Evolutionary conservation across 2,329 filamentous ascomycete genomes (phyloP), one percentile per base, ranked within the genome.

Genomic region (Cercospora brassicicola): DNA sequence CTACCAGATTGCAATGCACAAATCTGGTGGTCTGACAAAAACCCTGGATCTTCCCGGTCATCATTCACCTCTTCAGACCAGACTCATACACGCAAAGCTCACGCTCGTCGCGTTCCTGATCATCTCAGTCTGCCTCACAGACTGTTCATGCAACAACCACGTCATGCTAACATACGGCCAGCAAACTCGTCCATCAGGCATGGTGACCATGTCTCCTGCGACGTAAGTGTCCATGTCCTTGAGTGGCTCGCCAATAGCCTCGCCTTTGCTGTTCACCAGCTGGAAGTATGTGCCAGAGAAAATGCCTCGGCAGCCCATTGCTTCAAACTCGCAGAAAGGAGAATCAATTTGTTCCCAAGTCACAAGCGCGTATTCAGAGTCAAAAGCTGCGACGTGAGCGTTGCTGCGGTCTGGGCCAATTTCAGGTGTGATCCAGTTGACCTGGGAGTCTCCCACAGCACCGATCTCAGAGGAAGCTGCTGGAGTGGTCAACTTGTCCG

Each of bases 281-380:
- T 89, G 87, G 81, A 86, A 89, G 76, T 83, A 85, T 7, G 87
- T 84, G 9, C 87, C 87, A 2, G 84, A 81, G 75, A 87, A 89
- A 4, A 80, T 78, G n/a, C 87, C 87, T 51, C 80, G 78, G 79
- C 87, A 89, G 26, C 86, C 85, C 82, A 89, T 87, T 33, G 86
- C 86, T 42, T 87, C 81, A 67, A 83, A 84, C 64, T 85, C 81
- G 76, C 87, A 89, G 48, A 77, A 76, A 1, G 87, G 87, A 71
- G 82, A 75, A 26, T 82, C 83, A 66, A 88, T 87, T 77, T 88
- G 85, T 77, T 89, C 87, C 86, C 86, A 89, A 13, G 85, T 84
- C 31, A 89, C 80, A 2, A 89, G 79, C 2, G 87, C 86, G 57
- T 82, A 84, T 59, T 77, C 79, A 55, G 77, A 76, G 70, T 86